A percentile compares a stretch with the other conserved stretches of the same genome.
These are phyloP conservation scores for Saccharomycopsis hybrid DNA, from an alignment of 1,139 yeast species.

Conservation along the genomic window DNA sequence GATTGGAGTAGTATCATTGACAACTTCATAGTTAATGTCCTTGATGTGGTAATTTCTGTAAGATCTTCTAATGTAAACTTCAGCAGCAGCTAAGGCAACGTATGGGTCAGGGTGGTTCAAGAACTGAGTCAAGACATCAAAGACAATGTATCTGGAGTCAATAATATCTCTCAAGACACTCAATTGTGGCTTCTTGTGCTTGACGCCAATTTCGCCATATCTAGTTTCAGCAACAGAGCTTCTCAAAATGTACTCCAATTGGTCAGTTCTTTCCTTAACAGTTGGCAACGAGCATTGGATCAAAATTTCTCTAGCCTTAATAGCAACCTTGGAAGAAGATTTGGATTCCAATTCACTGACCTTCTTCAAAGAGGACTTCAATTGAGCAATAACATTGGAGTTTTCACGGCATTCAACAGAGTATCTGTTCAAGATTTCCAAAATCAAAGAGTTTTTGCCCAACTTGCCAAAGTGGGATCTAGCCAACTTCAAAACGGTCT, in stretches of 20 bases:
- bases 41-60: constrained; percentile 86
- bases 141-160: constrained; percentile 92
- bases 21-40: constrained; percentile 26
- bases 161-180: constrained; percentile 83
- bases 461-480: constrained; percentile 91
- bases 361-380: constrained; percentile 66
- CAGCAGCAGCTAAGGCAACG: constrained; percentile 94
- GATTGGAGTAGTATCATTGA: constrained; percentile 49
- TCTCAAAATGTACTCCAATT: constrained; percentile 89
- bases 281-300: constrained; percentile 97
- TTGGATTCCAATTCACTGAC: constrained; percentile 86
- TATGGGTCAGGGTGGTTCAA: constrained; percentile 77
- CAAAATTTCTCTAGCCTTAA: constrained; percentile 91
- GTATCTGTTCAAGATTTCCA: constrained; percentile 78
- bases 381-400: constrained; percentile 61
- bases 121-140: constrained; percentile 91
- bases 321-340: constrained; percentile 88
- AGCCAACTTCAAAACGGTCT: constrained; percentile 63
- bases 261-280: constrained; percentile 91
- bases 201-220: constrained; percentile 76
- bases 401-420: constrained; percentile 65
- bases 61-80: constrained; percentile 93
- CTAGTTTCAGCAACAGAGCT: constrained; percentile 85
- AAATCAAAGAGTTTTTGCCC: constrained; percentile 82
- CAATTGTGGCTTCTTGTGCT: constrained; percentile 77